Conservation (phyloP, 2,329 filamentous ascomycete species). For the Lachnellula arida region DNA sequence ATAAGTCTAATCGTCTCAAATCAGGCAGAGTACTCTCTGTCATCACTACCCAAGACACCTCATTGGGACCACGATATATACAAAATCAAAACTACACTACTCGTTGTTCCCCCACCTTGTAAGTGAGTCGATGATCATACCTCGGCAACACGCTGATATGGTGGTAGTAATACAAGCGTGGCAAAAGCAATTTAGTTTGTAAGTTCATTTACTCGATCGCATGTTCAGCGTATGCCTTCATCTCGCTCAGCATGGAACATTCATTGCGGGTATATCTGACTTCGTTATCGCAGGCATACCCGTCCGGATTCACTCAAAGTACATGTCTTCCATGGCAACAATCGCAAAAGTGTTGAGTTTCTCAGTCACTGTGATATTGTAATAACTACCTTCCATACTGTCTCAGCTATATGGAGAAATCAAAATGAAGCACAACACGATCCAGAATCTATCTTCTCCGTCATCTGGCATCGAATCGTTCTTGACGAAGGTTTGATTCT, state of each 20-base stretch:
- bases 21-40: neutral
- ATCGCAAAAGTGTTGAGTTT: neutral
- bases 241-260: too few species aligned
- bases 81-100: slow-evolving; percentile 10
- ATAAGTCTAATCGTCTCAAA: slow-evolving; percentile 16
- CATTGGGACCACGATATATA: too few species aligned
- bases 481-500: slow-evolving; percentile 40
- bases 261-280: too few species aligned
- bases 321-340: slow-evolving; percentile 13
- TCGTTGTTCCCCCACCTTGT: slow-evolving; percentile 16
- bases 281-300: slow-evolving; percentile 4
- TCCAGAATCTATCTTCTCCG: slow-evolving; percentile 28
- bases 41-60: too few species aligned
- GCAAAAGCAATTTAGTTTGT: slow-evolving; percentile 14
- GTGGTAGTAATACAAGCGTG: slow-evolving; percentile 15
- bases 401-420: slow-evolving; percentile 28
- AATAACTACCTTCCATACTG: slow-evolving; percentile 45
- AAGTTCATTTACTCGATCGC: neutral
- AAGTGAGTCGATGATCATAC: neutral
- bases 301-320: neutral
- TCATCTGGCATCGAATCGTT: slow-evolving; percentile 40
- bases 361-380: slow-evolving; percentile 35
- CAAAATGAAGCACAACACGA: neutral
- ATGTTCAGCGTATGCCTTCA: too few species aligned
- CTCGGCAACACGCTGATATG: neutral